These are phyloP conservation scores for Yarrowia yakushimensis DNA, from an alignment of 805 yeast genomes.

Conservation along the genomic window DNA sequence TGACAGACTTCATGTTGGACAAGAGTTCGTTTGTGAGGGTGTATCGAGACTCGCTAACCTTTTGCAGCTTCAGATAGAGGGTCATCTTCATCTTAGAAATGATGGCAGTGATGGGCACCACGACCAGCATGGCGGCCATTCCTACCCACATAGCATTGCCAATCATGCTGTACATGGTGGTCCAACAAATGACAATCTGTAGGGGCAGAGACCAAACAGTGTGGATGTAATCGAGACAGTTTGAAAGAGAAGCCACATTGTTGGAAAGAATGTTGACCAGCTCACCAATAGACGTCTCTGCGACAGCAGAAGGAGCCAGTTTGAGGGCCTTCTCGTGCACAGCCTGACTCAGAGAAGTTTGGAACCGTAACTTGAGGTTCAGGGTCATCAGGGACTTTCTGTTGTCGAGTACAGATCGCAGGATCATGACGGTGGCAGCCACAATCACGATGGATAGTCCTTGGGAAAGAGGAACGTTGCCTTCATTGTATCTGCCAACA, in stretches of 20 bases:
- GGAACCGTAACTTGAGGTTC: slow-evolving; percentile 66
- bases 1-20: slow-evolving; percentile 84
- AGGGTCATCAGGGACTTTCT: slow-evolving; percentile 73
- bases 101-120: slow-evolving; percentile 74
- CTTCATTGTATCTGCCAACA: slow-evolving; percentile 48
- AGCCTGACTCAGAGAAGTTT: slow-evolving; percentile 57
- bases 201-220: slow-evolving; percentile 91
- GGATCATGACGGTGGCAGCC: slow-evolving; percentile 69
- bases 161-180: slow-evolving; percentile 64
- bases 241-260: slow-evolving; percentile 36
- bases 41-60: slow-evolving; percentile 84
- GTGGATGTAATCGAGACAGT: slow-evolving; percentile 61
- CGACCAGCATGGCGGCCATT: slow-evolving; percentile 65
- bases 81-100: slow-evolving; percentile 52
- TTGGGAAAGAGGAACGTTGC: slow-evolving; percentile 53
- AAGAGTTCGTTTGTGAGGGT: slow-evolving; percentile 80
- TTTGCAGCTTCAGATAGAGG: slow-evolving; percentile 63
- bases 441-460: slow-evolving; percentile 72
- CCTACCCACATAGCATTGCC: slow-evolving; percentile 94
- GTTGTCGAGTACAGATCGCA: slow-evolving; percentile 70
- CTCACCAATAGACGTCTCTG: slow-evolving; percentile 77
- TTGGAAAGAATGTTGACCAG: slow-evolving; percentile 93
- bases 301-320: slow-evolving; percentile 61
- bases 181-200: slow-evolving; percentile 73
- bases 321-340: slow-evolving; percentile 67